A percentile compares a stretch with the other conserved stretches of the same genome.
Evolutionary conservation across 306 rosid species (phyloP).

Genomic region (Malus sylvestris): DNA sequence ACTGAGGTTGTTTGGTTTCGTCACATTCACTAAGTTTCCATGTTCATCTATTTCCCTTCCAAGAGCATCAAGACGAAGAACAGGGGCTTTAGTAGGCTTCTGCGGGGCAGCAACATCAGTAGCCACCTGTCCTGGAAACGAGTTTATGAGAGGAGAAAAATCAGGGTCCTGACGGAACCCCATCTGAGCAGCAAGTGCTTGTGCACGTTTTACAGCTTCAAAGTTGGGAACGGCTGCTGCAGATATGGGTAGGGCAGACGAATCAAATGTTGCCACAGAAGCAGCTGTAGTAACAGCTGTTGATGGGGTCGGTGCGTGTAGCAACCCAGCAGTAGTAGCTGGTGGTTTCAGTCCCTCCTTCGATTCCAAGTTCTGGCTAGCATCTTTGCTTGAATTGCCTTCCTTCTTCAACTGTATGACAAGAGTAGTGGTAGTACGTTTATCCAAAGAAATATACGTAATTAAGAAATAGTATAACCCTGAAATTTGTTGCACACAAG

Average conservation of each 20-base stretch:
- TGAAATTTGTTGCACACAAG: background rate
- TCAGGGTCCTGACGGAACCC: conserved; percentile 95
- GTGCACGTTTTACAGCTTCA: conserved; percentile 94
- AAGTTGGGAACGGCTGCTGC: conserved; percentile 28
- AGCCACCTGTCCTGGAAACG: conserved; percentile 76
- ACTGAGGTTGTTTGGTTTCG: conserved; percentile 84
- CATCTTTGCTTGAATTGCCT: conserved; percentile 39
- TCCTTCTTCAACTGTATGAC: conserved; percentile 56
- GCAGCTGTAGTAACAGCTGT: conserved; percentile 25
- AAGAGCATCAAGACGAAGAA: conserved; percentile 94
- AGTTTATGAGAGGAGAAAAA: conserved; percentile 82
- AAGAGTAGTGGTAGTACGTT: conserved; percentile 23
- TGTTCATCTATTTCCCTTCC: conserved; percentile 96
- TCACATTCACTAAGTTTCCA: conserved; percentile 68
- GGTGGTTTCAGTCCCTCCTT: conserved; percentile 38
- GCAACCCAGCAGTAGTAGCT: conserved; percentile 24
- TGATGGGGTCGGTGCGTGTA: background rate
- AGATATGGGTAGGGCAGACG: conserved; percentile 36
- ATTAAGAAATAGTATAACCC: background rate
- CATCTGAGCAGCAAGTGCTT: conserved; percentile 89
- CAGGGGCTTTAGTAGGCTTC: conserved; percentile 85
- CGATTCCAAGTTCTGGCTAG: conserved; percentile 27
- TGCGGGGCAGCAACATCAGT: conserved; percentile 53
- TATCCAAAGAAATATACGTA: conserved; percentile 12
- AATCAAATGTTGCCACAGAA: conserved; percentile 31